phyloP scores from a whole-genome alignment of 108 stramenopile species.

The Chaetoceros tenuissimus region DNA sequence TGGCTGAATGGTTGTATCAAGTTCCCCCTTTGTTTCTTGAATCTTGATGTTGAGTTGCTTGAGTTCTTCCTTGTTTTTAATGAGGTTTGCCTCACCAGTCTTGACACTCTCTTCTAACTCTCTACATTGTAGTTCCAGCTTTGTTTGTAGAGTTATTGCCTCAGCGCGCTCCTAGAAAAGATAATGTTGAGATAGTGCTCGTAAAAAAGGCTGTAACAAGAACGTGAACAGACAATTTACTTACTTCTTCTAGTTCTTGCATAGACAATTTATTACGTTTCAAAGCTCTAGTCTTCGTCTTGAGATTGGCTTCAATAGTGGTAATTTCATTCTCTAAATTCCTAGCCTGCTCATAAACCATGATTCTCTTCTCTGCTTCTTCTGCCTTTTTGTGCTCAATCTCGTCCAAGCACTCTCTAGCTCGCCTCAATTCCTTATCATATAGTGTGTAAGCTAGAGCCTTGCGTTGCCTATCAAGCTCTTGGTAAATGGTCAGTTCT shows the following conservation, averaged over 20 bases:
- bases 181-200: background rate
- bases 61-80: conserved; percentile 49
- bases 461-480: conserved; percentile 82
- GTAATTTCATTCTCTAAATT: conserved; percentile 57
- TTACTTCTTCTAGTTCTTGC: conserved; percentile 35
- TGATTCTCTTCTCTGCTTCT: conserved; percentile 38
- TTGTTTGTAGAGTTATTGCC: conserved; percentile 47
- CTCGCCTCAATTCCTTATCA: conserved; percentile 87
- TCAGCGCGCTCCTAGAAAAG: conserved; percentile 34
- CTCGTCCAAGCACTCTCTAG: conserved; percentile 60
- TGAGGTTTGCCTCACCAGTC: conserved; percentile 39
- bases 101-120: conserved; percentile 57
- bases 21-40: conserved; percentile 27
- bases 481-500: conserved; percentile 88
- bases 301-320: conserved; percentile 43
- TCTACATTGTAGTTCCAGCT: conserved; percentile 50
- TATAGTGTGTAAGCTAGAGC: conserved; percentile 95
- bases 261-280: conserved; percentile 41
- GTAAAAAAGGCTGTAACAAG: background rate
- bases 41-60: conserved; percentile 46
- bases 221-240: background rate
- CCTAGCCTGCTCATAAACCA: conserved; percentile 54
- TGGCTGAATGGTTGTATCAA: conserved; percentile 46
- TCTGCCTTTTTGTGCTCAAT: conserved; percentile 69
- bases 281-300: conserved; percentile 38